Percentiles rank a stretch among this genome's conserved stretches.
Evolutionary conservation across 2,329 filamentous ascomycete species (phyloP).

Genomic region (Ceratocystis variospora): DNA sequence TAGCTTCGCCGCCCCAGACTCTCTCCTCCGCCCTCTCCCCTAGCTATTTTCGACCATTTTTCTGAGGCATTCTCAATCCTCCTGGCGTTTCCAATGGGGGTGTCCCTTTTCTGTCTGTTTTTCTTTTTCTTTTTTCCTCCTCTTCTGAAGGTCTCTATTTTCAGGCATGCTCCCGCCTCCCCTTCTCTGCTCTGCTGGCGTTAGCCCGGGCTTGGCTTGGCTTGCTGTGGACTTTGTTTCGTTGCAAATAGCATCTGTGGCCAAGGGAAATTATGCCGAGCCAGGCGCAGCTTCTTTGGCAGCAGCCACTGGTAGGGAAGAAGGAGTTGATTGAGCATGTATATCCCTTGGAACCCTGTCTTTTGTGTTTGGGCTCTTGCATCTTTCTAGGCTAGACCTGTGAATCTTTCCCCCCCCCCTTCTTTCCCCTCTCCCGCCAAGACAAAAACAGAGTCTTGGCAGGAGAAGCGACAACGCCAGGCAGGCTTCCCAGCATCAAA

Average conservation of each 20-base stretch:
- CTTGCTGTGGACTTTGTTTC: neutral
- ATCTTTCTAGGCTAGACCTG: neutral
- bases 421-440: constrained; percentile 2
- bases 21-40: neutral
- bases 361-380: neutral
- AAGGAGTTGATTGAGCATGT: neutral
- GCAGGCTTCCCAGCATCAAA: constrained; percentile 6
- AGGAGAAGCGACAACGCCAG: constrained; percentile 10
- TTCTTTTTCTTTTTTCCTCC: no score
- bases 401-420: neutral
- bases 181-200: neutral
- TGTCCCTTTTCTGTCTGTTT: neutral
- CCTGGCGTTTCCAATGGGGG: neutral
- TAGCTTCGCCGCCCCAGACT: neutral
- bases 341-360: neutral
- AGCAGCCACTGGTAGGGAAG: neutral
- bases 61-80: neutral
- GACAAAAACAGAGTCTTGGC: constrained; percentile 6
- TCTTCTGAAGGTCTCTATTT: neutral
- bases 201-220: neutral
- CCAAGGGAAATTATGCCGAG: constrained; percentile 7
- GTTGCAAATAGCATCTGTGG: constrained; percentile 5
- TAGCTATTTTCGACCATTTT: neutral
- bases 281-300: constrained; percentile 5
- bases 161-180: constrained; percentile 1